Evolutionary conservation across 2,329 filamentous ascomycete species (phyloP).

Genomic region (Sarocladium brachiariae): DNA sequence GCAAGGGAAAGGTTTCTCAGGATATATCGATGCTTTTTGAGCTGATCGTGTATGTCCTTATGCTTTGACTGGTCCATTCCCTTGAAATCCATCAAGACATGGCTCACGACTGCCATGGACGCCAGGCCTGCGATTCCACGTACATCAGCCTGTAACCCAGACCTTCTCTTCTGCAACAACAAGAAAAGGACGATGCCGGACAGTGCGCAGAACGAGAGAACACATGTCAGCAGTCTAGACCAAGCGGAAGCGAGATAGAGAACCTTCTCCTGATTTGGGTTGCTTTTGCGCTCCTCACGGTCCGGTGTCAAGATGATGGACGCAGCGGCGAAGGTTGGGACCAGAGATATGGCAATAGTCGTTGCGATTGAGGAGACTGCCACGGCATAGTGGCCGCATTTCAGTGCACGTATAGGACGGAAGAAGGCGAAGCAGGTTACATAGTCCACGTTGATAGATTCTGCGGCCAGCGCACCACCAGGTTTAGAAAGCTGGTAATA

Average conservation of each 20-base stretch:
- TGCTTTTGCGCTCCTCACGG: conserved; percentile 33
- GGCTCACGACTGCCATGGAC: conserved; percentile 66
- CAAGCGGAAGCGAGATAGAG: conserved; percentile 51
- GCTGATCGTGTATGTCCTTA: conserved; percentile 58
- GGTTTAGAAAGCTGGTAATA: conserved; percentile 59
- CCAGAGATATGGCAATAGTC: conserved; percentile 58
- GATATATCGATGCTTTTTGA: conserved; percentile 61
- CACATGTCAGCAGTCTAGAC: conserved; percentile 54
- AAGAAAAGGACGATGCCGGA: conserved; percentile 52
- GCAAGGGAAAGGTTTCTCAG: conserved; percentile 65
- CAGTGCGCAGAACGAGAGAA: conserved; percentile 50
- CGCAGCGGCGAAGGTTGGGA: conserved; percentile 62
- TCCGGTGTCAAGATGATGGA: conserved; percentile 51
- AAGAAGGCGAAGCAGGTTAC: conserved; percentile 61
- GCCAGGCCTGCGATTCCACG: conserved; percentile 68
- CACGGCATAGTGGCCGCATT: conserved; percentile 60
- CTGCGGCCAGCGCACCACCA: conserved; percentile 53
- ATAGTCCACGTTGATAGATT: conserved; percentile 69
- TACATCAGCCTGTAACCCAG: conserved; percentile 61
- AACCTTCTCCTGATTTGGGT: conserved; percentile 40
- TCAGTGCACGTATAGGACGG: conserved; percentile 56
- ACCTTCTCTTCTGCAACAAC: conserved; percentile 54
- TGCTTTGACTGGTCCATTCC: conserved; percentile 62
- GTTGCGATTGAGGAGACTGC: conserved; percentile 58
- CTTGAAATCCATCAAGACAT: conserved; percentile 68